Evolutionary conservation across 345 rosid genomes (phyloP), one percentile per base, ranked within the genome.

Genomic region (Sapria himalayana): DNA sequence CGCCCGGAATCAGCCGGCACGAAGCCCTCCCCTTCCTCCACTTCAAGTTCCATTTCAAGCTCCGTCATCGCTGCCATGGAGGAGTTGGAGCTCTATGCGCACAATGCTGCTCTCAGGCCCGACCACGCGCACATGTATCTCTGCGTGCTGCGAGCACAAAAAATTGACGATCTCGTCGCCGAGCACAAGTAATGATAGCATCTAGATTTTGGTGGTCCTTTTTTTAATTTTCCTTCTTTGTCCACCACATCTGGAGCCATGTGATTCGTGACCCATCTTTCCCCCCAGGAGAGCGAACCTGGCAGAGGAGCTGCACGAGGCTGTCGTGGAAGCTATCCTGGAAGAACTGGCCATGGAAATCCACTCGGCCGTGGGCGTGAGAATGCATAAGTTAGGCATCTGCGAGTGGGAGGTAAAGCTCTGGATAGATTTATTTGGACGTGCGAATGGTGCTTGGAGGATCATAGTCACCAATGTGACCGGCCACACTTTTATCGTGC

Each of bases 381-480:
- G 78, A 66, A 84, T 91, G 99, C 82, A 91, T 39, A 70, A 67
- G 41, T 52, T 84, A 57, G 79, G 95, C 58, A 95, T 84, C 43
- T 76, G 79, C 25, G 92, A 84, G 67, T 84, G 99, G 99, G 99
- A 91, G 70, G 85, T 84, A 64, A 77, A 82, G 72, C 70, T 91
- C 48, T 79, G 99, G 95, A 74, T 91, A 56, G 58, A 62, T 29
- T 69, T 89, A 51, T 61, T 71, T 37, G 95, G 95, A 45, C 64
- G 59, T 51, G 86, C 89, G 41, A 80, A 74, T 58, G 95, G 99
- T 32, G 92, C 95, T 48, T 91, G 99, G 95, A 80, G 99, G 70
- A 62, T 91, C 37, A 69, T 73, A 4, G 84, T 78, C 39, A 68
- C 92, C 29, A 91, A 91, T 48, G 74, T 84, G 55, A 77, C 93